phyloP scores from a whole-genome alignment of 2,329 filamentous ascomycete genomes.

The Botrytis fragariae region DNA sequence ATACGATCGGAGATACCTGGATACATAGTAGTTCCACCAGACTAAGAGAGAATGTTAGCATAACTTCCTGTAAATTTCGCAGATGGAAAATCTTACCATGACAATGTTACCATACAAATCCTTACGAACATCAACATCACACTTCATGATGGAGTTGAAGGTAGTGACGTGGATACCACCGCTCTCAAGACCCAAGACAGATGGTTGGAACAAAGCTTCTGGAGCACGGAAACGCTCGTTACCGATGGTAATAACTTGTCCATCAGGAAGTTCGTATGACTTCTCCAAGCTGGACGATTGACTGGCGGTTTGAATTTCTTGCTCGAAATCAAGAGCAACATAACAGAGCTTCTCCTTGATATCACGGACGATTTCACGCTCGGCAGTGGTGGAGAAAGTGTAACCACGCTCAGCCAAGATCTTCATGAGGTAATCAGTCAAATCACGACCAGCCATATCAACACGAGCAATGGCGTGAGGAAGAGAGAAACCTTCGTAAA shows the following conservation, averaged over 20 bases:
- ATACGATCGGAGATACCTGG: constrained; percentile 99
- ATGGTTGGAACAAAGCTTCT: constrained; percentile 99
- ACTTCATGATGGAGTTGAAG: constrained; percentile 99
- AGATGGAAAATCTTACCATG: constrained; percentile 70
- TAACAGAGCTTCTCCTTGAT: constrained; percentile 99
- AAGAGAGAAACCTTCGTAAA: constrained; percentile 99
- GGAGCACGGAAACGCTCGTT: constrained; percentile 99
- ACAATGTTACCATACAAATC: constrained; percentile 99
- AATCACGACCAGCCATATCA: constrained; percentile 99
- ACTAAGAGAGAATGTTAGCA: constrained; percentile 53
- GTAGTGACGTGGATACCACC: constrained; percentile 99
- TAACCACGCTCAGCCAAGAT: constrained; percentile 99
- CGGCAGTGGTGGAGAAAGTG: constrained; percentile 99
- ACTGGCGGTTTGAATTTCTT: constrained; percentile 99
- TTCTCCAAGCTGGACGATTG: constrained; percentile 99
- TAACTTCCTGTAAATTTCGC: not conserved
- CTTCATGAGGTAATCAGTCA: constrained; percentile 99
- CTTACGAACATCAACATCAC: constrained; percentile 99
- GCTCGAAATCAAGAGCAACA: constrained; percentile 99
- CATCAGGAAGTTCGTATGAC: constrained; percentile 99
- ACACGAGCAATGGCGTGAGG: constrained; percentile 99
- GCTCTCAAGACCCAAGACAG: constrained; percentile 95
- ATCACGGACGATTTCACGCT: constrained; percentile 99
- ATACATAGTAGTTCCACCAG: constrained; percentile 99
- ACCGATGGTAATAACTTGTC: constrained; percentile 98